Evolutionary conservation across 179 eudicot genomes (phyloP).

Genomic region (Spinacia oleracea): DNA sequence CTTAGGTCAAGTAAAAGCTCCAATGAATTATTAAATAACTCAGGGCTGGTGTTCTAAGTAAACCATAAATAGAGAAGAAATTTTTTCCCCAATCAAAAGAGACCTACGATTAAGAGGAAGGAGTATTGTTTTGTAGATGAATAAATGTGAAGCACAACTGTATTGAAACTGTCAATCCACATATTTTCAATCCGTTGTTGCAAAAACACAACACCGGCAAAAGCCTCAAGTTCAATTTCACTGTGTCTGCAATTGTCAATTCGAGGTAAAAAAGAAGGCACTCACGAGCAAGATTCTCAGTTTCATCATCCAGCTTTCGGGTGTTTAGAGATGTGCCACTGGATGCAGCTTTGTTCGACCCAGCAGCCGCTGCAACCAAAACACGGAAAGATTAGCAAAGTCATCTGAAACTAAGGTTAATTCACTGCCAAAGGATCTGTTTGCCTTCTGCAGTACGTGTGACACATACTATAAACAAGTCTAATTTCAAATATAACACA

Average conservation of each 20-base stretch:
- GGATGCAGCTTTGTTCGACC: slow-evolving; percentile 89
- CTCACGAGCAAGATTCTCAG: slow-evolving; percentile 93
- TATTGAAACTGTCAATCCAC: too few relatives aligned
- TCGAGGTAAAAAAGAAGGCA: slow-evolving; percentile 10
- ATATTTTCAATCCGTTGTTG: not conserved
- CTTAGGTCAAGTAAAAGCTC: not conserved
- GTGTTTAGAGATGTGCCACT: slow-evolving; percentile 92
- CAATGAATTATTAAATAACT: not conserved
- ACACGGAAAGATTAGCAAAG: not conserved
- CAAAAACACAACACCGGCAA: slow-evolving; percentile 9
- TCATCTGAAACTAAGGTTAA: not conserved
- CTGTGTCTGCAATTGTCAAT: too few relatives aligned
- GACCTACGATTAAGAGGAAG: not conserved
- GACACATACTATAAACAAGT: not conserved
- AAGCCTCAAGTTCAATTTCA: not conserved
- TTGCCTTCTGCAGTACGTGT: not conserved
- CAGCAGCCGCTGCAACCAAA: slow-evolving; percentile 71
- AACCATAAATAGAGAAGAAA: not conserved
- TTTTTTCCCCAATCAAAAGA: not conserved
- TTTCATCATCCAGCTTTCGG: slow-evolving; percentile 95
- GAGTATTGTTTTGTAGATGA: not conserved
- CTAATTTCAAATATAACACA: not conserved
- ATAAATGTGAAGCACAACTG: not conserved
- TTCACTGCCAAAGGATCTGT: not conserved
- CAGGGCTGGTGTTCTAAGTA: not conserved